phyloP scores from a whole-genome alignment of 306 rosid genomes.

The Boehmeria nivea region DNA sequence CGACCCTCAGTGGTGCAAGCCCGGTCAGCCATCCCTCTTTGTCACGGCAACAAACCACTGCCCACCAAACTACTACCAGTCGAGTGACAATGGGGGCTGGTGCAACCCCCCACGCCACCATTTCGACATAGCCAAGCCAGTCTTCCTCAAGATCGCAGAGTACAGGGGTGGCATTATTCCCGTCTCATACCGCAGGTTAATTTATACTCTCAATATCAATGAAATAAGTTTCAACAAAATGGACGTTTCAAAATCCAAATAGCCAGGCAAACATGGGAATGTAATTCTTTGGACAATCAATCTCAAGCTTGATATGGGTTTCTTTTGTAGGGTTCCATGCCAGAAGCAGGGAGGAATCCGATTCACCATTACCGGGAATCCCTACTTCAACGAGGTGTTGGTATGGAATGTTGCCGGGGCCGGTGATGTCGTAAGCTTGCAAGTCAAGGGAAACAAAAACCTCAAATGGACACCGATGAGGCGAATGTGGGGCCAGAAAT shows the following conservation, averaged over 20 bases:
- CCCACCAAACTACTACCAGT: slow-evolving; percentile 41
- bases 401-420: slow-evolving; percentile 81
- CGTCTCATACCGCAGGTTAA: slow-evolving; percentile 57
- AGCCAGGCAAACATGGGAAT: too few relatives aligned
- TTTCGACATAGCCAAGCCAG: slow-evolving; percentile 71
- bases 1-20: slow-evolving; percentile 47
- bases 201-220: background rate
- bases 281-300: too few relatives aligned
- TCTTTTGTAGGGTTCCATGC: slow-evolving; percentile 47
- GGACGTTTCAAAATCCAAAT: too few relatives aligned
- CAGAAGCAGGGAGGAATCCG: slow-evolving; percentile 53
- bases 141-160: slow-evolving; percentile 45
- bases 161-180: slow-evolving; percentile 59
- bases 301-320: too few relatives aligned
- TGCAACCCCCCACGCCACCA: slow-evolving; percentile 75
- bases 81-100: slow-evolving; percentile 70
- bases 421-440: slow-evolving; percentile 46
- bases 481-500: slow-evolving; percentile 74
- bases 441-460: slow-evolving; percentile 56
- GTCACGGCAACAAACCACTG: slow-evolving; percentile 70
- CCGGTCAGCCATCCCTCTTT: slow-evolving; percentile 31
- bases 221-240: too few relatives aligned
- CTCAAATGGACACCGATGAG: slow-evolving; percentile 52
- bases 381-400: slow-evolving; percentile 45
- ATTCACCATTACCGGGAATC: slow-evolving; percentile 71